Evolutionary conservation across 805 yeast genomes (phyloP), one percentile per base, ranked within the genome.

Genomic region (Nakazawaea populi): DNA sequence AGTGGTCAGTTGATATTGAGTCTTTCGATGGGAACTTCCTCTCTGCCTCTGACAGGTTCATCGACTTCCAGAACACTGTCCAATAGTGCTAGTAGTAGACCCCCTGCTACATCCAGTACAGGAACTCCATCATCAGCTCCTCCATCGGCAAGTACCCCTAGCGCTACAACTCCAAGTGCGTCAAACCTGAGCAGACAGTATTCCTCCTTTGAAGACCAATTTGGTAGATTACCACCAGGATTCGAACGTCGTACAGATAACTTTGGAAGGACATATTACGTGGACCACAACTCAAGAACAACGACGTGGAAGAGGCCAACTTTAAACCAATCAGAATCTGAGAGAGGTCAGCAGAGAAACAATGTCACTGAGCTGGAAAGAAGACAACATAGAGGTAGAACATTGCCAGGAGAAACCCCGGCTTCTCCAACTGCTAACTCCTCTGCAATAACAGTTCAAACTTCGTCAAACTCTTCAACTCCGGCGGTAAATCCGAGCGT

Each of bases 231-330:
- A 58, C 99, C 99, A 3, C 89, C 97, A 6, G 99, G 99, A 4
- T 94, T 99, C 98, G 99, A 94, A 69, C 83, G 99, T 60, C 81
- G 99, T 70, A 91, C 98, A 1, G 99, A 94, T 68, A 89, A 90
- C 67, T 88, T 90, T 62, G 99, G 99, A 31, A 82, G 99, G 64
- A 92, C 98, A 1, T 94, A 94, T 70, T 94, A 92, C 65, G 99
- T 94, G 37, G 99, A 94, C 70, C 99, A 94, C 71, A 90, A 92
- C 68, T 88, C 97, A 24, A 83, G 97, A 70, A 88, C 97, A 7
- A 94, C 99, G 7, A 92, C 99, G n/a, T 94, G 99, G 99, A 90
- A 87, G 61, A 80, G 99, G 60, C 99, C 99, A 32, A 83, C 94
- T 3, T 66, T 83, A 56, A 92, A 86, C 49, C 89, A 87, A 62